Evolutionary conservation across 345 rosid genomes (phyloP), one percentile per base, ranked within the genome.

Genomic region (Gossypium raimondii): DNA sequence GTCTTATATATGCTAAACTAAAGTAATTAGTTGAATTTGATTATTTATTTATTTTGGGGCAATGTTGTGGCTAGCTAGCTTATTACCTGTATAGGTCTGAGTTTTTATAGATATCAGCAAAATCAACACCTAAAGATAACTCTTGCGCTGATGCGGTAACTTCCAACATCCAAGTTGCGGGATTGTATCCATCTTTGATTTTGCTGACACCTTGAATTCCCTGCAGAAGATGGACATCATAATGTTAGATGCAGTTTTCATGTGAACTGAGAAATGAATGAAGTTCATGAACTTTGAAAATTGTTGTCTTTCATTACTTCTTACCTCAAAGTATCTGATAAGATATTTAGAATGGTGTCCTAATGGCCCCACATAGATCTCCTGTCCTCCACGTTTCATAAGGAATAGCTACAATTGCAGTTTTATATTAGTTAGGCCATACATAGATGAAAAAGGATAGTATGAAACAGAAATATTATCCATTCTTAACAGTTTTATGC

Each of bases 151-250:
- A 16, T 59, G 73, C 47, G 18, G 90, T 86, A 44, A 86, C 92
- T 81, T 93, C 97, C 59, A 93, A 77, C 93, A 93, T 90, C 98
- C 98, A 91, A n/a, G 94, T 89, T 74, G 98, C 98, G 25, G 98
- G 98, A 69, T 93, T 93, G 73, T 88, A 88, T 1, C 94, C 97
- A 29, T 89, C 90, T 76, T 81, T 84, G 78, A 90, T 89, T 80
- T 87, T 87, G 44, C 75, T 69, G 20, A 87, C 82, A 73, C 95
- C 97, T 59, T 81, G 79, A 45, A 92, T 78, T 69, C 73, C 83
- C 96, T 92, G 75, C 11, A 48, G 25, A 0, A 22, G 25, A 73
- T 45, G 43, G 62, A 73, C 6, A 72, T 20, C 22, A 22, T 55
- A 22, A 16, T 17, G 47, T 47, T 25, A 16, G 17, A 52, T 1